Evolutionary conservation across 352 stramenopile species (phyloP).

Genomic region (Hyaloperonospora arabidopsidis): DNA sequence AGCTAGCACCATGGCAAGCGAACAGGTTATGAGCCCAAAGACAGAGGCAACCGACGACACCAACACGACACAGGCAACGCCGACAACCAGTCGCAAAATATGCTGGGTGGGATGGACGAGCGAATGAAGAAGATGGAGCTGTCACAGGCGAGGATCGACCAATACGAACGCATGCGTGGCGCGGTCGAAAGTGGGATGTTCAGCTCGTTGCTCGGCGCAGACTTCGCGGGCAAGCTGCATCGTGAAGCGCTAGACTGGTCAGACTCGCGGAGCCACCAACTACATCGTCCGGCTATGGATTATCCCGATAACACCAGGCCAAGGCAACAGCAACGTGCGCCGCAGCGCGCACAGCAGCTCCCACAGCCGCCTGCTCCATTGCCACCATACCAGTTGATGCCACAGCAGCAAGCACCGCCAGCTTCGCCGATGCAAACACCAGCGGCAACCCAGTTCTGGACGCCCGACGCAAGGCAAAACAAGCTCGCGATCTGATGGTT

Average conservation of each 20-base stretch:
- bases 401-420: too few species aligned
- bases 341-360: too few species aligned
- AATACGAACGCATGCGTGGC: neutral
- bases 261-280: neutral
- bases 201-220: neutral
- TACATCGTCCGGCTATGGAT: too few species aligned
- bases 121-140: conserved; percentile 1
- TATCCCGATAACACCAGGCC: too few species aligned
- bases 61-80: neutral
- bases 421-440: too few species aligned
- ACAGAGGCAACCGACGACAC: neutral
- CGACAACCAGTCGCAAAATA: neutral
- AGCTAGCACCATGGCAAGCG: too few species aligned
- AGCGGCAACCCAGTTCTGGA: too few species aligned
- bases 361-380: too few species aligned
- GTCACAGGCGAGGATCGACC: neutral
- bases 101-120: neutral
- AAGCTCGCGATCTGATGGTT: too few species aligned
- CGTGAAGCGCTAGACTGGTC: neutral
- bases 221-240: neutral
- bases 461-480: too few species aligned
- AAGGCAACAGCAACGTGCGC: too few species aligned
- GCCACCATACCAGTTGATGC: too few species aligned
- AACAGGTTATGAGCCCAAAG: neutral
- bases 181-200: neutral